Evolutionary conservation across 164 flowering plant species (phyloP), one percentile per base, ranked within the genome.

Genomic region (Kingdonia uniflora): DNA sequence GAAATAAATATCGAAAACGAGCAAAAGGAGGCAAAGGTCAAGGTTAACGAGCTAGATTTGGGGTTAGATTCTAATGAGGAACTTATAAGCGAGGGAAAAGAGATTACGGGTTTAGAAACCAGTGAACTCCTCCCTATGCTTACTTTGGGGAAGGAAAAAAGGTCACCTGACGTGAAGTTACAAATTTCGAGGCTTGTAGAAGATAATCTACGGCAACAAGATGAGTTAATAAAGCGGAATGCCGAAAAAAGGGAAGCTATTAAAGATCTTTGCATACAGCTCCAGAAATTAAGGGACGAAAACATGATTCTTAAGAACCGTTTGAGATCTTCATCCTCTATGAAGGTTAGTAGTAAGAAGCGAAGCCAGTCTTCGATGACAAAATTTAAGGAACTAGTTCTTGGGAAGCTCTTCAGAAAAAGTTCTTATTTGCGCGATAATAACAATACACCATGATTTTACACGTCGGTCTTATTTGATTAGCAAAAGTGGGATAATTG

Each of bases 151-250:
- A 15, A 19, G 17, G 72, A 55, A 44, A 29, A 17, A 15, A 51
- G 55, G 37, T 54, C 68, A 70, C 29, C 26, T 20, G 69, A 66
- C 11, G 44, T 63, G 53, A 60, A 57, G 49, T 22, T 51, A 14
- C 66, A 71, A 42, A 52, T 70, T 17, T 35, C 59, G 20, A 60
- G 56, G 42, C 71, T 79, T 6, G 52, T 77, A 48, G 75, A 67
- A 55, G 78, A 80, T 23, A 71, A 67, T 58, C 48, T 61, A 38
- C 55, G 56, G 60, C 70, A 65, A 26, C 80, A 76, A 22, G 60
- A 53, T 0, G 78, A 74, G 68, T 57, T 79, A 65, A 61, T 76
- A 43, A 71, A 54, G 47, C 66, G 80, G 48, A 75, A 77, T 39
- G 69, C 69, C 6, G 73, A 71, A 58, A 77, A 77, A 56, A 73